Percentiles rank a stretch among this genome's conserved stretches.
These are phyloP conservation scores for Picea abies DNA, from an alignment of 83 land plant genomes.

Conservation along the genomic window DNA sequence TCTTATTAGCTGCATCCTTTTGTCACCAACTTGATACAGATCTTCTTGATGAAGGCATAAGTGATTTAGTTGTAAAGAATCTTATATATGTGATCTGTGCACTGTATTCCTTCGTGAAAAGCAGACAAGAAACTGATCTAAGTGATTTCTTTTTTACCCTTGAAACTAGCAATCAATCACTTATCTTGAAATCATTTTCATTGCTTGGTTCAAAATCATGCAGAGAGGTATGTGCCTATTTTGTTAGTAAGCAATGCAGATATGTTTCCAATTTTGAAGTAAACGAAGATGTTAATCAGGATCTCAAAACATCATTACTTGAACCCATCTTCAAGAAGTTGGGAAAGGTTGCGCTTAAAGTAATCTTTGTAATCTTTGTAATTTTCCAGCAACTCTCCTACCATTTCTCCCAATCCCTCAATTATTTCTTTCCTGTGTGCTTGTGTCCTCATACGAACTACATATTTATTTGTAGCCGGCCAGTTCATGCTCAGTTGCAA, in stretches of 20 bases:
- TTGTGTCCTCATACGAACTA: no score
- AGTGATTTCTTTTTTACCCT: slow-evolving; percentile 44
- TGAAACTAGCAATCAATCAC: slow-evolving; percentile 36
- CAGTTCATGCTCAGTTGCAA: no score
- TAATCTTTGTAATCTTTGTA: not conserved
- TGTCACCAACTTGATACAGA: slow-evolving; percentile 69
- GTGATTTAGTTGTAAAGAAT: slow-evolving; percentile 51
- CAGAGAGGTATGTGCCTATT: slow-evolving; percentile 10
- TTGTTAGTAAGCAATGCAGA: slow-evolving; percentile 1
- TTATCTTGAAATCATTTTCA: slow-evolving; percentile 43
- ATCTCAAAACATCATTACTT: slow-evolving; percentile 43
- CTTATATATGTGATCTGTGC: slow-evolving; percentile 52
- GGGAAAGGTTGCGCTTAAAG: slow-evolving; percentile 66
- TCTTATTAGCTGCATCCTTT: slow-evolving; percentile 58
- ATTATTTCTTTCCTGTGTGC: no score
- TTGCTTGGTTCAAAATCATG: slow-evolving; percentile 50
- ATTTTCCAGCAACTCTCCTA: no score
- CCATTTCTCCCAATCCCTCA: no score
- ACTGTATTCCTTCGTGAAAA: slow-evolving; percentile 37
- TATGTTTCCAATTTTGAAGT: slow-evolving; percentile 6
- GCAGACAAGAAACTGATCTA: not conserved
- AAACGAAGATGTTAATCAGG: slow-evolving; percentile 14
- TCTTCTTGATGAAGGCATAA: slow-evolving; percentile 38
- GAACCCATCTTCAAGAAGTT: slow-evolving; percentile 59
- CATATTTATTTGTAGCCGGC: no score